A percentile compares a stretch with the other conserved stretches of the same genome.
Evolutionary conservation across 208 protist species (phyloP).

Genomic region (Leishmania lainsoni): DNA sequence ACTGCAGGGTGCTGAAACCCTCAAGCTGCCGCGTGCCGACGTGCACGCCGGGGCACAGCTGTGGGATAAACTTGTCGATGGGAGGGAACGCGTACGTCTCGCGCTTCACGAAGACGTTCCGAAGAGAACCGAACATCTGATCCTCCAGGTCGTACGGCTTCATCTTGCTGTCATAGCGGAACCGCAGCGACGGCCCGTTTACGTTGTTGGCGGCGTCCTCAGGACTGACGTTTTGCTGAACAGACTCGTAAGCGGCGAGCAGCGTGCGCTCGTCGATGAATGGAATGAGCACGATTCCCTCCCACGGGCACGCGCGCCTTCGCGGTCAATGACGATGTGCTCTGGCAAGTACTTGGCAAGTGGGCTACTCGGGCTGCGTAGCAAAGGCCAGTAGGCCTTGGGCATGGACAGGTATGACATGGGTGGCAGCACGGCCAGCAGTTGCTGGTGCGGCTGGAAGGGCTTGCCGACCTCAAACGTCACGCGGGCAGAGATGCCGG

Average conservation of each 20-base stretch:
- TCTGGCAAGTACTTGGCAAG: conserved; percentile 86
- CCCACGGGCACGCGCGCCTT: conserved; percentile 88
- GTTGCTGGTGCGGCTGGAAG: conserved; percentile 95
- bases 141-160: conserved; percentile 49
- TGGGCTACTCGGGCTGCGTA: conserved; percentile 64
- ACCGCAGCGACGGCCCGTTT: conserved; percentile 61
- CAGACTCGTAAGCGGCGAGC: conserved; percentile 74
- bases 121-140: conserved; percentile 61
- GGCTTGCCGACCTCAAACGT: conserved; percentile 77
- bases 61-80: conserved; percentile 52
- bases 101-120: conserved; percentile 51
- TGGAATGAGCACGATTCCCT: conserved; percentile 92
- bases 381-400: conserved; percentile 87
- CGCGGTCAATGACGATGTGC: conserved; percentile 87
- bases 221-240: conserved; percentile 62
- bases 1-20: conserved; percentile 80
- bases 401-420: conserved; percentile 91
- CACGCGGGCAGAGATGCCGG: conserved; percentile 52
- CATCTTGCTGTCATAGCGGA: conserved; percentile 70
- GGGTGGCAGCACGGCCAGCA: conserved; percentile 98
- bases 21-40: conserved; percentile 64
- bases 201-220: conserved; percentile 78
- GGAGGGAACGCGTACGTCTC: conserved; percentile 62
- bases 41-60: conserved; percentile 63
- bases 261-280: conserved; percentile 89